Percentiles rank a stretch among this genome's conserved stretches.
Conservation (phyloP, 805 yeast species). For the Kodamaea kakaduensis region DNA sequence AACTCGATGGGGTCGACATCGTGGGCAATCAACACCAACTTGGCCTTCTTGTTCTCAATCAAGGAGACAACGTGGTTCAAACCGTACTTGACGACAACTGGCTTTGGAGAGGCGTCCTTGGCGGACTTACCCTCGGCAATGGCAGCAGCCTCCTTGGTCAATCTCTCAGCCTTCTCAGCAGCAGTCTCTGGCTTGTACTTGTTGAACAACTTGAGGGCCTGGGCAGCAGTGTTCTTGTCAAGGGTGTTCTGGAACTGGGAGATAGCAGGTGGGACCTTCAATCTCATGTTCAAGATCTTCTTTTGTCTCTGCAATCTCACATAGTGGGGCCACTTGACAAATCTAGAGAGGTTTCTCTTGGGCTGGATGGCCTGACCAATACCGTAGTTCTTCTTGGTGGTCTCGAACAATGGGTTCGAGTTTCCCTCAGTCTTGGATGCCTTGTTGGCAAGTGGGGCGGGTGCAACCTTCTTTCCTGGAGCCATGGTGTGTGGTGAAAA, state of each 20-base stretch:
- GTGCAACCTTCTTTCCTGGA: conserved; percentile 82
- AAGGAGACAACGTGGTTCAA: conserved; percentile 97
- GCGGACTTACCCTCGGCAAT: conserved; percentile 97
- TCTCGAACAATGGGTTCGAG: conserved; percentile 83
- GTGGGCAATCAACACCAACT: conserved; percentile 94
- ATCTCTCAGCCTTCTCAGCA: conserved; percentile 98
- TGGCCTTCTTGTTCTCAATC: conserved; percentile 97
- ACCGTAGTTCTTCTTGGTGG: conserved; percentile 91
- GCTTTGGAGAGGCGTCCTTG: conserved; percentile 95
- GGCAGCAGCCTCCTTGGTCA: conserved; percentile 98
- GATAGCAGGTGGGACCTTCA: conserved; percentile 98
- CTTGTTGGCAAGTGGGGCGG: conserved; percentile 94
- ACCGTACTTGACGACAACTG: conserved; percentile 96
- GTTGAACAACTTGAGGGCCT: conserved; percentile 94
- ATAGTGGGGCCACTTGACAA: conserved; percentile 99
- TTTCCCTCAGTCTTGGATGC: conserved; percentile 30
- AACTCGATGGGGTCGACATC: conserved; percentile 99
- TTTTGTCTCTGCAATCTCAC: conserved; percentile 98
- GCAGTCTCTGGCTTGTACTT: conserved; percentile 98
- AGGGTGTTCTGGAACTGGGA: conserved; percentile 94
- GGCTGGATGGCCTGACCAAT: conserved; percentile 95
- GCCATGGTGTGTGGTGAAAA: conserved; percentile 27
- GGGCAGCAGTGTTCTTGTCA: conserved; percentile 99
- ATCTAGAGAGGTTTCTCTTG: conserved; percentile 94
- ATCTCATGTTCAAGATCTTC: conserved; percentile 91